Evolutionary conservation across 1,284 basidiomycete genomes (phyloP).

Genomic region (Xerocomus amazonicus): DNA sequence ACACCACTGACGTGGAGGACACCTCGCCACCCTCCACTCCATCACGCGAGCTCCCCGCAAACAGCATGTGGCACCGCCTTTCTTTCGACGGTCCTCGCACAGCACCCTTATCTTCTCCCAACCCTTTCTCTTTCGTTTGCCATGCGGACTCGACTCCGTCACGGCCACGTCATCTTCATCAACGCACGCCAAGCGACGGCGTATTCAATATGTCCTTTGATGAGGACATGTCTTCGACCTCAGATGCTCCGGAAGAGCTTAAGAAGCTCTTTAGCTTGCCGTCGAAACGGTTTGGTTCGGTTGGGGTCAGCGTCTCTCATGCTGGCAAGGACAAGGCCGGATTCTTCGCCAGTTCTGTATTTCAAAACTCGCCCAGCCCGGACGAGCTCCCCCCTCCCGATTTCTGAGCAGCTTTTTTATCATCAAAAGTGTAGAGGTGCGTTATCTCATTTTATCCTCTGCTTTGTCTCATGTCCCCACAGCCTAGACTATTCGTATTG

Average conservation of each 20-base stretch:
- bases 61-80: slow-evolving; percentile 32
- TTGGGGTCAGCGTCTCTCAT: slow-evolving; percentile 24
- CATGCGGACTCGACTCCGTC: slow-evolving; percentile 32
- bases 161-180: slow-evolving; percentile 36
- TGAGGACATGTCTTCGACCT: slow-evolving; percentile 49
- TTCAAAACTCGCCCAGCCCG: slow-evolving; percentile 78
- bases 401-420: slow-evolving; percentile 43
- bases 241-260: slow-evolving; percentile 40
- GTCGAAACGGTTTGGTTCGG: slow-evolving; percentile 31
- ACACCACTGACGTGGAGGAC: slow-evolving; percentile 50
- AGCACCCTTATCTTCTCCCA: slow-evolving; percentile 42
- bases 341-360: slow-evolving; percentile 71
- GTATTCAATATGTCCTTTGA: slow-evolving; percentile 68
- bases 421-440: slow-evolving; percentile 42
- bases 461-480: neutral
- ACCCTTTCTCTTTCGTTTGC: slow-evolving; percentile 40
- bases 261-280: slow-evolving; percentile 36
- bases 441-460: fast-evolving
- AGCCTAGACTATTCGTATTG: slow-evolving; percentile 30
- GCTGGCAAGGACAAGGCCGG: slow-evolving; percentile 36
- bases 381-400: slow-evolving; percentile 68
- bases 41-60: slow-evolving; percentile 29
- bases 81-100: slow-evolving; percentile 45
- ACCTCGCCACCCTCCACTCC: slow-evolving; percentile 40
- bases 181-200: slow-evolving; percentile 60